These are phyloP conservation scores for Termitomyces bulborhizus DNA, from an alignment of 768 basidiomycete species.

Conservation along the genomic window DNA sequence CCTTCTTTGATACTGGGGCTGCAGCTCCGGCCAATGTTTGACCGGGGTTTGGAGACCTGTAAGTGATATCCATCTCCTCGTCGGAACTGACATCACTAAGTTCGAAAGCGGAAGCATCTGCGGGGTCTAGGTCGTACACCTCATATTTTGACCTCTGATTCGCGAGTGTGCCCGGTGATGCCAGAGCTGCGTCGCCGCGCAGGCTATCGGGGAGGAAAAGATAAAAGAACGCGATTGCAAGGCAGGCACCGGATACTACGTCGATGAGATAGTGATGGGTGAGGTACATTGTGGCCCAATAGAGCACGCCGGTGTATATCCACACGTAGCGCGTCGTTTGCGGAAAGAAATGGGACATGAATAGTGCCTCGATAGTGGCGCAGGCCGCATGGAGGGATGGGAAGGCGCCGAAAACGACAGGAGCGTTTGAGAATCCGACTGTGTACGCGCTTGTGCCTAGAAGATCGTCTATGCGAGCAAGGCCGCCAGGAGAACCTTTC, in stretches of 20 bases:
- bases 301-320: constrained; percentile 79
- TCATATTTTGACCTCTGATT: constrained; percentile 59
- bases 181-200: constrained; percentile 44
- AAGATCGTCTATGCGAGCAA: constrained; percentile 86
- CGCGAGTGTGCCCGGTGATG: constrained; percentile 34
- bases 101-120: constrained; percentile 50
- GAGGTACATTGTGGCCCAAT: constrained; percentile 99
- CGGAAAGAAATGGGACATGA: constrained; percentile 94
- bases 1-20: constrained; percentile 12
- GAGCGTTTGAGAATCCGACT: constrained; percentile 75
- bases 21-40: constrained; percentile 28
- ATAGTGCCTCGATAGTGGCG: constrained; percentile 89
- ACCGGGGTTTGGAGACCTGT: constrained; percentile 54
- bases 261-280: constrained; percentile 99
- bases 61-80: constrained; percentile 64
- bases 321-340: constrained; percentile 61
- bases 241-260: constrained; percentile 88
- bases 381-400: constrained; percentile 89
- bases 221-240: constrained; percentile 86
- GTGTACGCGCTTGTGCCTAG: constrained; percentile 77
- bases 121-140: constrained; percentile 66
- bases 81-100: constrained; percentile 52
- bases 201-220: constrained; percentile 80
- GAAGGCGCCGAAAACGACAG: constrained; percentile 95
- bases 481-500: constrained; percentile 89